Evolutionary conservation across 805 yeast genomes (phyloP).

Genomic region (Candida odintsovae): DNA sequence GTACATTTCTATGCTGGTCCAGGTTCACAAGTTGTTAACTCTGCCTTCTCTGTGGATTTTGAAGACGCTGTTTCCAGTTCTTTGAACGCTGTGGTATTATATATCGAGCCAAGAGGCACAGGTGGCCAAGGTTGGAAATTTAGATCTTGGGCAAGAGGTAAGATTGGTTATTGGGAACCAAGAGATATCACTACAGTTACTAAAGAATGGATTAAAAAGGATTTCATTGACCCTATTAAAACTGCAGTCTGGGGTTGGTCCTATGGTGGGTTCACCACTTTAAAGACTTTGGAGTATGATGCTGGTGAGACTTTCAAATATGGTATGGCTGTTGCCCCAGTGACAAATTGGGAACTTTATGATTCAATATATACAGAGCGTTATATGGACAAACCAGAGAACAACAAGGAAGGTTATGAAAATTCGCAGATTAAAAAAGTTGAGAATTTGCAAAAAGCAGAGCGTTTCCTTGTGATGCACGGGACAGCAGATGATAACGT

Average conservation of each 20-base stretch:
- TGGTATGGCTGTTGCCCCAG: conserved; percentile 97
- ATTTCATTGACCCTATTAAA: conserved; percentile 56
- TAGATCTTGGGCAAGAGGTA: conserved; percentile 73
- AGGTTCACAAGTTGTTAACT: conserved; percentile 76
- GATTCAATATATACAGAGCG: conserved; percentile 95
- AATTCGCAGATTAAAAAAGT: conserved; percentile 52
- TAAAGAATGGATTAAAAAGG: conserved; percentile 38
- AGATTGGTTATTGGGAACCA: conserved; percentile 79
- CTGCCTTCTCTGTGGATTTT: conserved; percentile 55
- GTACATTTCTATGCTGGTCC: conserved; percentile 98
- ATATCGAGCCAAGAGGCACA: conserved; percentile 96
- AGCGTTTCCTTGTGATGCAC: conserved; percentile 84
- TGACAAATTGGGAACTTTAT: conserved; percentile 87
- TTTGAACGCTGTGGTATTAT: conserved; percentile 77
- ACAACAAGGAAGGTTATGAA: conserved; percentile 60
- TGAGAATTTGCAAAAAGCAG: conserved; percentile 45
- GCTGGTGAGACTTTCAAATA: conserved; percentile 67
- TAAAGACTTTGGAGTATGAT: conserved; percentile 83
- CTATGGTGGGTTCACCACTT: conserved; percentile 90
- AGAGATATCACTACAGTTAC: conserved; percentile 84
- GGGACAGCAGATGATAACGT: conserved; percentile 98
- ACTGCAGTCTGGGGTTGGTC: conserved; percentile 98
- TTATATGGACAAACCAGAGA: conserved; percentile 79
- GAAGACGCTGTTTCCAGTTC: conserved; percentile 73
- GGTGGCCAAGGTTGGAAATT: conserved; percentile 79